These are phyloP conservation scores for Chrysoporthe austroafricana DNA, from an alignment of 2,329 filamentous ascomycete species.

Conservation along the genomic window DNA sequence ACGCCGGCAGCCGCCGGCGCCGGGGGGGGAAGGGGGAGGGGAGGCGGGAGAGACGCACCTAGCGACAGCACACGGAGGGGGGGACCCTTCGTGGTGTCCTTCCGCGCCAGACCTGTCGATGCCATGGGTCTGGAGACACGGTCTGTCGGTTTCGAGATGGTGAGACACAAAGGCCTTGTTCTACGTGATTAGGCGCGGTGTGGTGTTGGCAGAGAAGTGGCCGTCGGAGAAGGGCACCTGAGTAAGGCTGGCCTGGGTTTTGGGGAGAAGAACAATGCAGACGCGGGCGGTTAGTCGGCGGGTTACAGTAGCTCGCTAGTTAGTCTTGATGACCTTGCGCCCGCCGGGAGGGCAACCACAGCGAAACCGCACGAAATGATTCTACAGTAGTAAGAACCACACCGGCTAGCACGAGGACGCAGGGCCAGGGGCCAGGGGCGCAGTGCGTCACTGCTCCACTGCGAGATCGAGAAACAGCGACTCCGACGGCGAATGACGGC, in stretches of 20 bases:
- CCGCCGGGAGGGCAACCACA: slow-evolving; percentile 1
- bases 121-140: slow-evolving; percentile 7
- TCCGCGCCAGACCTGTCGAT: slow-evolving; percentile 67
- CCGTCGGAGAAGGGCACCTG: not conserved
- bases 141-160: not conserved
- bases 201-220: not conserved
- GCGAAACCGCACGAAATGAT: slow-evolving; percentile 4
- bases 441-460: slow-evolving; percentile 23
- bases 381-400: not conserved
- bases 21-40: not conserved
- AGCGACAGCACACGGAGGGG: slow-evolving; percentile 90
- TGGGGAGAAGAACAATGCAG: not conserved
- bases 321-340: not conserved
- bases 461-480: not conserved
- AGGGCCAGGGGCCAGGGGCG: slow-evolving; percentile 11
- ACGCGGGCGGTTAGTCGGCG: not conserved
- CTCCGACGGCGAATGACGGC: slow-evolving; percentile 4
- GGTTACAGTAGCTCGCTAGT: not conserved
- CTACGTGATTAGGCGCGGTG: not conserved
- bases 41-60: slow-evolving; percentile 57
- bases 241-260: not conserved
- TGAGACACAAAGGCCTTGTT: slow-evolving; percentile 3
- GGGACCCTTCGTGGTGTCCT: slow-evolving; percentile 94
- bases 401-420: not conserved
- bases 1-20: not conserved